Evolutionary conservation across 2,329 filamentous ascomycete genomes (phyloP), one percentile per base, ranked within the genome.

Genomic region (Ceratocystiopsis sp.): DNA sequence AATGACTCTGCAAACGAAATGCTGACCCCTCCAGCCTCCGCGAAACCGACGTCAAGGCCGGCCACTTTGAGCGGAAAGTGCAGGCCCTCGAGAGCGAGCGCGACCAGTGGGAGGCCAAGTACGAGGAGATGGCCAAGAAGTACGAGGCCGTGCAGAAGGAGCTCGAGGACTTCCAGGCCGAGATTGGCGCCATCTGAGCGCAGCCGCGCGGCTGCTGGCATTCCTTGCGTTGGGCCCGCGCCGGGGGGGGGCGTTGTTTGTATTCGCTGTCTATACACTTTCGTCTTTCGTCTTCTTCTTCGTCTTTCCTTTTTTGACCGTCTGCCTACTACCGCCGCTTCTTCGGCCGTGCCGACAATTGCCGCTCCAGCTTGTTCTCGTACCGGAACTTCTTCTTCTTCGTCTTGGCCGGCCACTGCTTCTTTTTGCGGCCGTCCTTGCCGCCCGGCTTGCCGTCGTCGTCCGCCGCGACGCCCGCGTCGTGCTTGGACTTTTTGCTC

Each of bases 41-140:
- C 63, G 87, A 94, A 71, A 95, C 91, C 68, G 91, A 98, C 63
- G 86, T 96, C 68, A 96, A 96, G 75, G 87, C 89, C 58, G 91
- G 89, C 57, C 89, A 98, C 71, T 96, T 89, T 67, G 91, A 98
- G 72, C 91, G 91, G 68, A 96, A 96, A 74, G 91, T 96, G 55
- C 85, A 95, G 66, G 89, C 91, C 57, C 79, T 95, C 59, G 91
- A 98, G 69, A 71, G 76, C 59, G 77, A 87, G 62, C 82, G 84
- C 57, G 86, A 95, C 65, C 78, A 87, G 65, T 95, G 87, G 87
- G 91, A 96, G 72, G 62, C 73, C 65, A 96, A 98, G 73, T 96
- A 93, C 69, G 91, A 96, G 68, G 89, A 96, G 64, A 93, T 94
- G 81, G 65, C 80, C 55, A 82, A 87, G 77, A 93, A 95, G 69